Evolutionary conservation across 257 asterid genomes (phyloP).

Genomic region (Ophiorrhiza pumila): DNA sequence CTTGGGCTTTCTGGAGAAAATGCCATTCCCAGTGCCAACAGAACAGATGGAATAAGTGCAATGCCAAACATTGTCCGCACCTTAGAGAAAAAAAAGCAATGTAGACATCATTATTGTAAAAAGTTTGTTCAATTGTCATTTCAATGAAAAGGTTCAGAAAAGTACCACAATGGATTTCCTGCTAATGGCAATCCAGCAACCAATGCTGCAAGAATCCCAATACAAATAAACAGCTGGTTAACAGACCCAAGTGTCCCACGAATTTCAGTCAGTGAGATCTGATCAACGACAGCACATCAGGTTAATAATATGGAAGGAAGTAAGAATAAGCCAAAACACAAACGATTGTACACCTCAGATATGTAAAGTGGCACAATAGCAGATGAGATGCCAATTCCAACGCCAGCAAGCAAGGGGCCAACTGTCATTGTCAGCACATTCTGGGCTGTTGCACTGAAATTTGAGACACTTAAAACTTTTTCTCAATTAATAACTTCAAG

Average conservation of each 20-base stretch:
- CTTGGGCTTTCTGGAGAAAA: conserved; percentile 97
- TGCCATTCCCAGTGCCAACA: conserved; percentile 87
- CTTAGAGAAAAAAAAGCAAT: conserved; percentile 37
- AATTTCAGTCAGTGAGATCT: conserved; percentile 96
- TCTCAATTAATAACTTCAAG: conserved; percentile 11
- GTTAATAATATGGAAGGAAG: conserved; percentile 16
- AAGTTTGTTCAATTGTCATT: background rate
- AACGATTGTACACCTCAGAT: conserved; percentile 65
- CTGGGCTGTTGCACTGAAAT: conserved; percentile 71
- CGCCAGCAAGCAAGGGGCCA: conserved; percentile 84
- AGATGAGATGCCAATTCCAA: conserved; percentile 93
- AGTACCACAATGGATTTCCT: conserved; percentile 82
- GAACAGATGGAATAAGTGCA: conserved; percentile 72
- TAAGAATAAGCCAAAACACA: conserved; percentile 1
- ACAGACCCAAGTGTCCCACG: conserved; percentile 94
- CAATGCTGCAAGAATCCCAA: conserved; percentile 92
- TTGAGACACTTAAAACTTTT: conserved; percentile 18
- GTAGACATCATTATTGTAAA: background rate
- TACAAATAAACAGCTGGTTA: conserved; percentile 84
- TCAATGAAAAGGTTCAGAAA: conserved; percentile 2
- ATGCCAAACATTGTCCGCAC: conserved; percentile 97
- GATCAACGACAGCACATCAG: conserved; percentile 28
- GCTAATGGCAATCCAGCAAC: conserved; percentile 95
- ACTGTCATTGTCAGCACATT: conserved; percentile 73
- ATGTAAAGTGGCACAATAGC: conserved; percentile 97